phyloP scores from a whole-genome alignment of 106 monocot genomes.

The Allium cepa region DNA sequence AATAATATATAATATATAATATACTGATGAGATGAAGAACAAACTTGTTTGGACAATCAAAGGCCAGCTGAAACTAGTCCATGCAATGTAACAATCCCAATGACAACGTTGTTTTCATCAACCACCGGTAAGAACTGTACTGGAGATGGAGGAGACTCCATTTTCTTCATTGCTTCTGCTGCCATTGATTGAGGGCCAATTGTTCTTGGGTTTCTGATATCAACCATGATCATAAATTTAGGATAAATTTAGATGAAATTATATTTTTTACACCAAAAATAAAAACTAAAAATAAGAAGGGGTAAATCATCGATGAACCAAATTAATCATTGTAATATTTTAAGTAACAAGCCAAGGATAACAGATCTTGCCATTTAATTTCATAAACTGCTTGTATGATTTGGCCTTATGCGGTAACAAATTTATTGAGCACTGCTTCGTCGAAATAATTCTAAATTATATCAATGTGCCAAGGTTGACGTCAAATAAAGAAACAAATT shows the following conservation, averaged over 20 bases:
- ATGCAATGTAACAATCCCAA: slow-evolving; percentile 60
- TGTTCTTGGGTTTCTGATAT: slow-evolving; percentile 40
- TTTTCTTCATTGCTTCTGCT: slow-evolving; percentile 54
- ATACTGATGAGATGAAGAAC: neutral
- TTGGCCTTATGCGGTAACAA: no score
- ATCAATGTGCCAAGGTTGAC: no score
- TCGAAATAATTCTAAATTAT: no score
- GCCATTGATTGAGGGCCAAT: slow-evolving; percentile 50
- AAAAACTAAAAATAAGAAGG: neutral
- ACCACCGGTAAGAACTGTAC: slow-evolving; percentile 67
- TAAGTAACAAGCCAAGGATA: no score
- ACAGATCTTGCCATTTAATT: no score
- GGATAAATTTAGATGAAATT: neutral
- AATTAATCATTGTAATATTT: no score
- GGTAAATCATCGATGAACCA: no score
- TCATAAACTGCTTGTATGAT: no score
- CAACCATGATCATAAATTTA: neutral
- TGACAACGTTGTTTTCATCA: slow-evolving; percentile 23
- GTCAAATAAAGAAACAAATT: no score
- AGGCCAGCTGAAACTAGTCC: slow-evolving; percentile 62
- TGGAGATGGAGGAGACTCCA: slow-evolving; percentile 70
- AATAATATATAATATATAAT: slow-evolving; percentile 1
- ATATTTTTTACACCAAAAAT: neutral
- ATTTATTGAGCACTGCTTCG: no score
- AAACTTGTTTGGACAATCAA: slow-evolving; percentile 9